A percentile compares a stretch with the other conserved stretches of the same genome.
Evolutionary conservation across 305 asterid species (phyloP).

Genomic region (Rubia tinctorum): DNA sequence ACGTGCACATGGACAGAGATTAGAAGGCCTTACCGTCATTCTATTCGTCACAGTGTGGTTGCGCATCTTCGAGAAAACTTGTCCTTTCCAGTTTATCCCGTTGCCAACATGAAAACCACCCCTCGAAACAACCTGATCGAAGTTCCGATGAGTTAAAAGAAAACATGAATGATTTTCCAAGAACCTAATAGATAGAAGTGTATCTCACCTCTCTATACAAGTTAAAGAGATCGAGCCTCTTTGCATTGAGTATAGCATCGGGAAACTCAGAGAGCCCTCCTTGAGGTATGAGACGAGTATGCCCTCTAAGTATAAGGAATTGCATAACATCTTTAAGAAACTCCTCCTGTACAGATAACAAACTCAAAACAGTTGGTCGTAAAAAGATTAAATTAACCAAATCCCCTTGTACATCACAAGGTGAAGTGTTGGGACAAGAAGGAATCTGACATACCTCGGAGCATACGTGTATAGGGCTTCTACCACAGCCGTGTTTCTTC

Average conservation of each 20-base stretch:
- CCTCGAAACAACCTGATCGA: conserved; percentile 82
- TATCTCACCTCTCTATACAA: conserved; percentile 89
- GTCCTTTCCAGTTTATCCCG: conserved; percentile 99
- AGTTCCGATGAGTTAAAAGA: conserved; percentile 7
- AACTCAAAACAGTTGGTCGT: conserved; percentile 1
- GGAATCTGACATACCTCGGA: conserved; percentile 58
- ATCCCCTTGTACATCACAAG: neutral
- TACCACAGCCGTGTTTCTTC: conserved; percentile 93
- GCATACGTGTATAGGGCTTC: conserved; percentile 89
- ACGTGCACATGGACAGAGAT: neutral
- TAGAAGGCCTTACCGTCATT: conserved; percentile 68
- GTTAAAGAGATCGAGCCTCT: conserved; percentile 95
- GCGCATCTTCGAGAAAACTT: conserved; percentile 99
- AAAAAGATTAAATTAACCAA: neutral
- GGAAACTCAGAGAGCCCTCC: conserved; percentile 99
- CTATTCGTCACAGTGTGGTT: conserved; percentile 95
- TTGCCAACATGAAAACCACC: conserved; percentile 99
- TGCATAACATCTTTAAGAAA: conserved; percentile 96
- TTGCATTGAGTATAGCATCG: conserved; percentile 95
- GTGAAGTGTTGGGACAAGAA: conserved; percentile 1
- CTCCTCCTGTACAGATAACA: conserved; percentile 59
- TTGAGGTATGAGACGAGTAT: conserved; percentile 97
- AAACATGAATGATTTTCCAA: neutral
- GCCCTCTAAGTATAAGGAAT: conserved; percentile 93
- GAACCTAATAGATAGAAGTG: conserved; percentile 4